Evolutionary conservation across 176 grass and related monocot genomes (phyloP).

Genomic region (Juncus inflexus): DNA sequence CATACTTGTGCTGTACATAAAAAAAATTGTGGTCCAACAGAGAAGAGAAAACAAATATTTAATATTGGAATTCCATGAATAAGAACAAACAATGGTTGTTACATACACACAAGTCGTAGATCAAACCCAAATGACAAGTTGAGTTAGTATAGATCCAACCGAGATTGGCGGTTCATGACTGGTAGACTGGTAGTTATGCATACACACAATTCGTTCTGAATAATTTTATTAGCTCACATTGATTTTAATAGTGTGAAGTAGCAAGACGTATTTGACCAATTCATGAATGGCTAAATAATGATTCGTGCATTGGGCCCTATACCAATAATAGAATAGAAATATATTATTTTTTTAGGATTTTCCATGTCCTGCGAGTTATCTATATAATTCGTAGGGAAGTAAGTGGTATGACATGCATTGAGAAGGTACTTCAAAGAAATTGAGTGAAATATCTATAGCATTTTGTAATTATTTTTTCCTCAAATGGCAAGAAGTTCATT

Average conservation of each 20-base stretch:
- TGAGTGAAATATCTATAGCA: no score
- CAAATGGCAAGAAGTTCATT: slow-evolving; percentile 31
- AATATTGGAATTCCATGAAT: no score
- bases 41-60: no score
- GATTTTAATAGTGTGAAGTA: no score
- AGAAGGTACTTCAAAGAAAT: neutral
- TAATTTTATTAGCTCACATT: no score
- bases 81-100: no score
- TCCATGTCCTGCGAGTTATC: neutral
- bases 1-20: no score
- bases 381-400: neutral
- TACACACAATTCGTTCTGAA: no score
- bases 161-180: neutral
- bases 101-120: neutral
- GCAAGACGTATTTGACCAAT: neutral
- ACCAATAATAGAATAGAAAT: neutral
- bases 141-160: neutral
- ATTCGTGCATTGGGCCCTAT: neutral
- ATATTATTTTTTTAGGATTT: neutral
- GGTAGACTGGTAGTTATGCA: no score
- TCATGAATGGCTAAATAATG: neutral
- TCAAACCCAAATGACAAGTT: neutral
- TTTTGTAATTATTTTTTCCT: neutral
- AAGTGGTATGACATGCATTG: neutral
- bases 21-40: no score